Evolutionary conservation across 75 land plant genomes (phyloP).

Genomic region (Pinus albicaulis): DNA sequence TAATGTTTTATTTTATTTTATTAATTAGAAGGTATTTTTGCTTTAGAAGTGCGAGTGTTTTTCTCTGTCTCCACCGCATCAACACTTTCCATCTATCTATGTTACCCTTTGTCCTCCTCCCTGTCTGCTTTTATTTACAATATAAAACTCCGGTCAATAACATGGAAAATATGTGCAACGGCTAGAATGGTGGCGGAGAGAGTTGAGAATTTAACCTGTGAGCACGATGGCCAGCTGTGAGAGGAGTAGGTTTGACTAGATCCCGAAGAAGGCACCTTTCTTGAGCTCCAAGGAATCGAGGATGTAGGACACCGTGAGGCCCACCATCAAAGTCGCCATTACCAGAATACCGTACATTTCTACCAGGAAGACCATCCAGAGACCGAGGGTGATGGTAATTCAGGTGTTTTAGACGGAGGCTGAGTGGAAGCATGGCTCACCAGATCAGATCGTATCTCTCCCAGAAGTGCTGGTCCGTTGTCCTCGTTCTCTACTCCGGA

Average conservation of each 20-base stretch:
- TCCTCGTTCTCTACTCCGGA: not conserved
- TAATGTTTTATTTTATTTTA: too few species aligned
- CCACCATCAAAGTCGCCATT: slow-evolving; percentile 58
- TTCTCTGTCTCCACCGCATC: too few species aligned
- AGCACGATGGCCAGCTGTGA: slow-evolving; percentile 71
- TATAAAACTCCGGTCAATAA: too few species aligned
- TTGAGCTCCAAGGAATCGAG: slow-evolving; percentile 78
- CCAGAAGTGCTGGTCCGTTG: not conserved
- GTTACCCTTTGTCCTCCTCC: too few species aligned
- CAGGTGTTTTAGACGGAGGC: slow-evolving; percentile 52
- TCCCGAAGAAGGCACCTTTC: slow-evolving; percentile 68
- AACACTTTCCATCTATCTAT: too few species aligned
- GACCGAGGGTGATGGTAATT: slow-evolving; percentile 75
- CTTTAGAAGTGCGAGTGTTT: too few species aligned
- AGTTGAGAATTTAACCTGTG: slow-evolving; percentile 24
- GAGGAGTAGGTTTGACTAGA: slow-evolving; percentile 78
- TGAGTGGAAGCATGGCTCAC: not conserved
- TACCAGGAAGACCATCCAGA: slow-evolving; percentile 71
- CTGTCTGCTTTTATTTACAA: too few species aligned
- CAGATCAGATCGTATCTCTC: not conserved
- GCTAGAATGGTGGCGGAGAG: slow-evolving; percentile 33
- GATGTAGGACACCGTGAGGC: slow-evolving; percentile 79
- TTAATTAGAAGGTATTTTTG: too few species aligned
- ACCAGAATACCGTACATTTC: slow-evolving; percentile 88
- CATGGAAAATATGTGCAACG: slow-evolving; percentile 53